Conservation (phyloP, 176 grass and related monocot species). For the Eleusine indica region DNA sequence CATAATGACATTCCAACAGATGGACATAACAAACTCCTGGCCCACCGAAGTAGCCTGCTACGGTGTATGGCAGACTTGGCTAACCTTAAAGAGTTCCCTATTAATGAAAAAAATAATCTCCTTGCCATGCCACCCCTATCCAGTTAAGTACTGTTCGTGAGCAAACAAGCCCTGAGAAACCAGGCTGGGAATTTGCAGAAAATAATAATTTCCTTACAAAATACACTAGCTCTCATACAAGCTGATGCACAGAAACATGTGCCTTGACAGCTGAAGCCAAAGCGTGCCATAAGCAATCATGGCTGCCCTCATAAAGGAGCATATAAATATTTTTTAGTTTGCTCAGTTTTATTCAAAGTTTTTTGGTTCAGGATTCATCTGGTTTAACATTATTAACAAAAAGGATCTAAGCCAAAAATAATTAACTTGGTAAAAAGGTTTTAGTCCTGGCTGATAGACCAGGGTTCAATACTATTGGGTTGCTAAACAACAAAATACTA, state of each 20-base stretch:
- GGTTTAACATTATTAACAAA: neutral
- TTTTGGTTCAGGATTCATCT: neutral
- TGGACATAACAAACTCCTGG: slow-evolving; percentile 18
- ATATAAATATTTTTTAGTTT: neutral
- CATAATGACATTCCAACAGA: slow-evolving; percentile 38
- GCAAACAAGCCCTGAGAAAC: slow-evolving; percentile 19
- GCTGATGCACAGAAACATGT: slow-evolving; percentile 2
- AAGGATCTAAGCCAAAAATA: neutral
- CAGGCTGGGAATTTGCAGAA: slow-evolving; percentile 34
- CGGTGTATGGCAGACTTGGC: slow-evolving; percentile 12
- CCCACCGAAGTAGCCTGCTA: slow-evolving; percentile 4
- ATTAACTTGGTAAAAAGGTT: neutral
- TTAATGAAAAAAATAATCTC: neutral
- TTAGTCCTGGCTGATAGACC: neutral
- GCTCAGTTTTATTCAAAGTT: neutral
- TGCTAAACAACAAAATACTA: neutral
- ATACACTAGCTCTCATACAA: neutral
- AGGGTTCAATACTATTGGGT: neutral
- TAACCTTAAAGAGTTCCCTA: slow-evolving; percentile 1
- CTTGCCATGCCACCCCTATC: neutral
- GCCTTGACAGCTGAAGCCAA: neutral
- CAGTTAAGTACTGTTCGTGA: neutral
- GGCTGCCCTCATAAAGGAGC: neutral
- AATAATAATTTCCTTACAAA: neutral
- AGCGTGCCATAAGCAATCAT: slow-evolving; percentile 5